Conservation (phyloP, 768 basidiomycete species). For the Psilocybe azurescens region DNA sequence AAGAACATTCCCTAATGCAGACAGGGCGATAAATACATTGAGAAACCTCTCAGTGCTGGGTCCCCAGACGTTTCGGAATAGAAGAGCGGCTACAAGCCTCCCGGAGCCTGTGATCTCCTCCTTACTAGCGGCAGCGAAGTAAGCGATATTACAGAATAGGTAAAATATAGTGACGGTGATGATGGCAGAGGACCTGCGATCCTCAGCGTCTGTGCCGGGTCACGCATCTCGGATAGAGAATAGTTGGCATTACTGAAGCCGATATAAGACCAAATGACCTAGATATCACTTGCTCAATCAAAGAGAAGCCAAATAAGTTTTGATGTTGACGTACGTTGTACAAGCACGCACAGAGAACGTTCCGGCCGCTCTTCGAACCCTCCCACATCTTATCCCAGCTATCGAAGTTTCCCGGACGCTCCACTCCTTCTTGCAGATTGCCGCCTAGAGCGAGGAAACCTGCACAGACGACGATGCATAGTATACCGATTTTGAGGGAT, state of each 20-base stretch:
- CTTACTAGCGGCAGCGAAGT: conserved; percentile 71
- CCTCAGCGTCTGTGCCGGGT: conserved; percentile 66
- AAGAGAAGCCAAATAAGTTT: not conserved
- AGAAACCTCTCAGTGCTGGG: conserved; percentile 48
- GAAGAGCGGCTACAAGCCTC: conserved; percentile 65
- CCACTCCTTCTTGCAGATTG: conserved; percentile 26
- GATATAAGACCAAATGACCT: conserved; percentile 57
- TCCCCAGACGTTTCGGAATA: conserved; percentile 73
- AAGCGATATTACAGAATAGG: conserved; percentile 66
- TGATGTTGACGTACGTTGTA: conserved; percentile 42
- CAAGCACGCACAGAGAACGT: conserved; percentile 53
- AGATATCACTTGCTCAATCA: not conserved
- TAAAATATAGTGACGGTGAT: conserved; percentile 58
- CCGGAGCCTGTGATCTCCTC: conserved; percentile 64
- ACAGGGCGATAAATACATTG: conserved; percentile 51
- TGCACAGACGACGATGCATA: conserved; percentile 49
- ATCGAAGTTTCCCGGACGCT: conserved; percentile 34
- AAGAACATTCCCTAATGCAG: conserved; percentile 64
- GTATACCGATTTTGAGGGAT: conserved; percentile 53
- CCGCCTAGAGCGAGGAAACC: conserved; percentile 48
- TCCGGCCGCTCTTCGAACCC: conserved; percentile 45
- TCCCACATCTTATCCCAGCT: conserved; percentile 31
- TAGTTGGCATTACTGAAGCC: conserved; percentile 77
- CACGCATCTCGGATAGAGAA: conserved; percentile 63
- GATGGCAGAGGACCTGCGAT: conserved; percentile 68